A percentile compares a stretch with the other conserved stretches of the same genome.
Conservation (phyloP, 331 rosid genomes). For the Erythrophleum ivorense region DNA sequence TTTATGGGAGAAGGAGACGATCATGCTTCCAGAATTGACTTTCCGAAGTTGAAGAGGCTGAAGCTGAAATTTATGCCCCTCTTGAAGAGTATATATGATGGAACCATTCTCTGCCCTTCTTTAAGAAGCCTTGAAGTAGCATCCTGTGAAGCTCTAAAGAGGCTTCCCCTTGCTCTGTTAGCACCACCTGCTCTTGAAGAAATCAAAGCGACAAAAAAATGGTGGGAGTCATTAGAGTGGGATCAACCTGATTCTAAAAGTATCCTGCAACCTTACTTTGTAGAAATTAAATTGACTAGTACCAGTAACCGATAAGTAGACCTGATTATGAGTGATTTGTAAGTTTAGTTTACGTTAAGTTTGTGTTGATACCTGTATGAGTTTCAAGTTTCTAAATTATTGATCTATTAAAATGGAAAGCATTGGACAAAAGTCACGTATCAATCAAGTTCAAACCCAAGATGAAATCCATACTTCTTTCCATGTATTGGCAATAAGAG, state of each 20-base stretch:
- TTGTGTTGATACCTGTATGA: neutral
- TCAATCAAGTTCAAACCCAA: neutral
- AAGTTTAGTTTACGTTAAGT: neutral
- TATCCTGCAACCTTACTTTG: neutral
- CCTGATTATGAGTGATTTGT: neutral
- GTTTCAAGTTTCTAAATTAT: neutral
- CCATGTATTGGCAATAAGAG: no score
- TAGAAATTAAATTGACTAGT: slow-evolving; percentile 8
- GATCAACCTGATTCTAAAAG: neutral
- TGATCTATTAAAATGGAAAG: neutral
- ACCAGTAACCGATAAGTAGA: neutral
- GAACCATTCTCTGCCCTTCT: slow-evolving; percentile 1
- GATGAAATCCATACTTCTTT: neutral
- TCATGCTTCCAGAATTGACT: neutral
- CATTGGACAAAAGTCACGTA: neutral
- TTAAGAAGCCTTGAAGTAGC: slow-evolving; percentile 11
- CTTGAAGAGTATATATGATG: neutral
- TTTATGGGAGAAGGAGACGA: neutral
- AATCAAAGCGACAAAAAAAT: neutral
- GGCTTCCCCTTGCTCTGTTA: neutral
- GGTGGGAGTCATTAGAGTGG: slow-evolving; percentile 8
- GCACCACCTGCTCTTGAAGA: neutral
- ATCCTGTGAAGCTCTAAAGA: slow-evolving; percentile 9
- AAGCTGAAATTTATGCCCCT: slow-evolving; percentile 2
- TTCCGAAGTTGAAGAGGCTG: slow-evolving; percentile 3